Evolutionary conservation across 2,329 filamentous ascomycete species (phyloP).

Genomic region (Epichloe festucae): DNA sequence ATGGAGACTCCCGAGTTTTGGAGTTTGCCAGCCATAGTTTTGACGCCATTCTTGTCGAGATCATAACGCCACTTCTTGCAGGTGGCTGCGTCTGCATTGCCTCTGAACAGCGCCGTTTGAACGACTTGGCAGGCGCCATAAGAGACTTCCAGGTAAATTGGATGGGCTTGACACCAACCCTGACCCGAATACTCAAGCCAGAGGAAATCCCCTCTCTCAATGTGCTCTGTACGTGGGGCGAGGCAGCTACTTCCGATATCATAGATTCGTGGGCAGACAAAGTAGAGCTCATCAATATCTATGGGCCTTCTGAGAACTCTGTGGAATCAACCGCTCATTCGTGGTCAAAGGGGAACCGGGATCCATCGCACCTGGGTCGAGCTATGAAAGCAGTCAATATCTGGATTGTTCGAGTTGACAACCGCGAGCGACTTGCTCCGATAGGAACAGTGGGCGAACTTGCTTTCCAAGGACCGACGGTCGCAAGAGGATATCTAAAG

Average conservation of each 20-base stretch:
- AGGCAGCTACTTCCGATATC: background rate
- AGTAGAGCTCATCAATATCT: background rate
- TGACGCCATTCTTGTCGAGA: constrained; percentile 2
- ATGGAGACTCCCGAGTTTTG: background rate
- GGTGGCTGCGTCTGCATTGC: constrained; percentile 6
- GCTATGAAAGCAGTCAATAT: too few species aligned
- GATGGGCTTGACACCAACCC: background rate
- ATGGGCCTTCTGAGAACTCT: constrained; percentile 13
- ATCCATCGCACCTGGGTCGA: too few species aligned
- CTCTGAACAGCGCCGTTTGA: background rate
- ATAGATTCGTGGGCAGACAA: background rate
- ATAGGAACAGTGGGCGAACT: constrained; percentile 11
- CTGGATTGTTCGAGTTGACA: too few species aligned
- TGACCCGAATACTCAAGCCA: background rate
- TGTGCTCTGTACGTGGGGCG: background rate
- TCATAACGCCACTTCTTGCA: background rate
- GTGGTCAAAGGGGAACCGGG: too few species aligned
- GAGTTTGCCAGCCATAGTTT: constrained; percentile 4
- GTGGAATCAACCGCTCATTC: constrained; percentile 19
- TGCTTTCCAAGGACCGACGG: background rate
- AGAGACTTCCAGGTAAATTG: background rate
- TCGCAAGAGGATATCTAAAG: background rate
- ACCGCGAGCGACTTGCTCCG: constrained; percentile 21
- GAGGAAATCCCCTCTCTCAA: background rate
- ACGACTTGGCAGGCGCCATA: background rate